Evolutionary conservation across 306 rosid species (phyloP), one percentile per base, ranked within the genome.

Genomic region (Urtica urens): DNA sequence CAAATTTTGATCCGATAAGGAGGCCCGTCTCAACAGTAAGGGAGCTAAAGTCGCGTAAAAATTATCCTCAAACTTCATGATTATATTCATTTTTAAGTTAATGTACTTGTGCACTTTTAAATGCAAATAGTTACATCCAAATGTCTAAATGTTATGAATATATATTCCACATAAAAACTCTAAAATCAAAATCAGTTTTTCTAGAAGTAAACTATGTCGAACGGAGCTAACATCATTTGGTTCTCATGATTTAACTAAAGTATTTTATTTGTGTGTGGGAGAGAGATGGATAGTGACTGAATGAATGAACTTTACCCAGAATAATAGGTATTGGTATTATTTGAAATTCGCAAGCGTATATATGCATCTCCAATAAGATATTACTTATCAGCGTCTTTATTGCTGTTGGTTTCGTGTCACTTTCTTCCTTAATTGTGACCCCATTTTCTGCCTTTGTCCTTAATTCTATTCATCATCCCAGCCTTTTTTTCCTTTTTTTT

Each of bases 361-460:
- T 39, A 49, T 38, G 31, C 46, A 57, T 72, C 23, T 46, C 57
- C 64, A 66, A 58, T 69, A 58, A 65, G 11, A 15, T 23, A 54
- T 31, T 57, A 61, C 70, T 78, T 72, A 67, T 52, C 63, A 54
- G 41, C 39, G 65, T 37, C 67, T 78, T 78, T 78, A 70, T 68
- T 70, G 79, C 60, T 51, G 72, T 78, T 73, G 52, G 74, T 67
- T 78, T 66, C 46, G 42, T 54, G 77, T 75, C 83, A 38, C 74
- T 53, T 62, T 72, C 74, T 69, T 67, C 6, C 12, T 68, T 46
- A 9, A 51, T 52, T 44, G 33, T 69, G 25, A 53, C 30, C 33
- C 40, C 45, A 28, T n/a, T n/a, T n/a, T n/a, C n/a, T n/a, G n/a
- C n/a, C n/a, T 19, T 25, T 14, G 35, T 22, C 0, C 15, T 11